These are phyloP conservation scores for Salix viminalis DNA, from an alignment of 345 rosid species.

Conservation along the genomic window DNA sequence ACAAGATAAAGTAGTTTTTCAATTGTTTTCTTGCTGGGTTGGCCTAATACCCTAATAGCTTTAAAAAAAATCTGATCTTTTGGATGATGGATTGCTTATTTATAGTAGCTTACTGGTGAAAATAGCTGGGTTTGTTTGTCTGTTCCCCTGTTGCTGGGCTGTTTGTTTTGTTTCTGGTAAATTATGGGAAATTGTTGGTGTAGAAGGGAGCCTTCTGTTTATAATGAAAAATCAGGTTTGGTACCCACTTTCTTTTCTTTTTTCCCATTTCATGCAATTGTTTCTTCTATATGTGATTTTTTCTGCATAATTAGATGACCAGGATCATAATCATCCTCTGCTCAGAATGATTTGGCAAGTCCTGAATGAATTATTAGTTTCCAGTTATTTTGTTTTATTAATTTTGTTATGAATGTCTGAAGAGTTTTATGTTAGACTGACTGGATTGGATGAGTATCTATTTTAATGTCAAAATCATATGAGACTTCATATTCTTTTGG, in stretches of 20 bases:
- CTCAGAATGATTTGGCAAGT: neutral
- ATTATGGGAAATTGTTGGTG: constrained; percentile 87
- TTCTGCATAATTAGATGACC: neutral
- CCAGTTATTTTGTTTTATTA: too few relatives aligned
- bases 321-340: neutral
- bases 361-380: neutral
- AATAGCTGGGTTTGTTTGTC: neutral
- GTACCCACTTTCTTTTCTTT: neutral
- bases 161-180: constrained; percentile 5
- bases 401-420: neutral
- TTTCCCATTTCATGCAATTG: neutral
- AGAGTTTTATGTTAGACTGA: neutral
- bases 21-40: constrained; percentile 9
- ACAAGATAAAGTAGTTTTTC: neutral
- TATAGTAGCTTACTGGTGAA: constrained; percentile 10
- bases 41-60: constrained; percentile 7
- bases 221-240: constrained; percentile 87
- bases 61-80: constrained; percentile 10
- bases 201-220: constrained; percentile 62
- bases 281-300: neutral
- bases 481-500: neutral
- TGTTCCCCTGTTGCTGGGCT: constrained; percentile 2
- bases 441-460: neutral
- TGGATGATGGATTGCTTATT: constrained; percentile 12
- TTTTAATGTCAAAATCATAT: neutral